These are phyloP conservation scores for Phylloporus arenicola DNA, from an alignment of 768 basidiomycete genomes.

Conservation along the genomic window DNA sequence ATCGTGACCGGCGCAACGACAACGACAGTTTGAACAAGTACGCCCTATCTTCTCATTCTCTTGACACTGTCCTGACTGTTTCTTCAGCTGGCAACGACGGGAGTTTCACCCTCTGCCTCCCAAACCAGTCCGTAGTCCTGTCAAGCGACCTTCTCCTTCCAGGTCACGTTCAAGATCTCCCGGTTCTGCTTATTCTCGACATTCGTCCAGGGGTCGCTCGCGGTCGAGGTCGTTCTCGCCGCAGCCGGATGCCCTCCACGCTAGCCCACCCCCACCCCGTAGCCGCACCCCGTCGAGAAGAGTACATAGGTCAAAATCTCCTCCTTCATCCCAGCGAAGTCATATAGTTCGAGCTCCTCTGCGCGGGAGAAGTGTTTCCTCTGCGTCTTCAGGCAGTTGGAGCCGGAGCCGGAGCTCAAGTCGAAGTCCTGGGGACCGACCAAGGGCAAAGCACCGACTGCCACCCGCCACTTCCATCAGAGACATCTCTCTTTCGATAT, in stretches of 20 bases:
- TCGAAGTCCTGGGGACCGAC: constrained; percentile 47
- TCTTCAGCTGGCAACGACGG: constrained; percentile 60
- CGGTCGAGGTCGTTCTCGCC: constrained; percentile 59
- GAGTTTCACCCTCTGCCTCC: constrained; percentile 42
- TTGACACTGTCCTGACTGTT: constrained; percentile 5
- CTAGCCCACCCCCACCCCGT: constrained; percentile 42
- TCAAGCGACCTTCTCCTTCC: constrained; percentile 40
- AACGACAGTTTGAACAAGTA: constrained; percentile 76
- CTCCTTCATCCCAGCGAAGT: constrained; percentile 40
- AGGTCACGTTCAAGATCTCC: constrained; percentile 51
- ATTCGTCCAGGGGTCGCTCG: constrained; percentile 61
- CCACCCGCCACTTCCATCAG: constrained; percentile 44
- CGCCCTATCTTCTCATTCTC: constrained; percentile 21
- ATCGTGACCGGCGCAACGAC: constrained; percentile 45
- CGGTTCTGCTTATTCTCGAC: constrained; percentile 59
- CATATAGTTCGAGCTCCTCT: constrained; percentile 27
- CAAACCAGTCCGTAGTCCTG: constrained; percentile 32
- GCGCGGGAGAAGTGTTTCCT: constrained; percentile 47
- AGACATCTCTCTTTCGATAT: constrained; percentile 27
- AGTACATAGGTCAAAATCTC: constrained; percentile 36
- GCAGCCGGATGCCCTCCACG: constrained; percentile 48
- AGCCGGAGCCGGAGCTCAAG: constrained; percentile 51
- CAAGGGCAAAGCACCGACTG: constrained; percentile 58
- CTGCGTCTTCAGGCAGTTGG: constrained; percentile 49
- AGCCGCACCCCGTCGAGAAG: constrained; percentile 49